phyloP scores from a whole-genome alignment of 2,329 filamentous ascomycete species.

The Calonectria pseudoreteaudii region DNA sequence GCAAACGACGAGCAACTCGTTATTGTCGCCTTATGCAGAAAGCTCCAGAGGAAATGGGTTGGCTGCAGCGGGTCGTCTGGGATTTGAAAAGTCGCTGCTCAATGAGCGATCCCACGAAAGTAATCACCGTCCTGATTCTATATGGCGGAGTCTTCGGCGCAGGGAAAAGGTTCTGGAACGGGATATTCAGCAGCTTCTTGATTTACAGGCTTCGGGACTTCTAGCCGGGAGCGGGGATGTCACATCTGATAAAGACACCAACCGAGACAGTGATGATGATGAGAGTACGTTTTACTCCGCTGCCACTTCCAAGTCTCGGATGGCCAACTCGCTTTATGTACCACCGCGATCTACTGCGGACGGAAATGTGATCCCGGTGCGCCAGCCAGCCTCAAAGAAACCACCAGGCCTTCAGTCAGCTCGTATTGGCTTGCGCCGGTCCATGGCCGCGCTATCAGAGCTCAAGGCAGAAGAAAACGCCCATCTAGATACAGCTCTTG shows the following conservation, averaged over 20 bases:
- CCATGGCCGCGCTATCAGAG: slow-evolving; percentile 72
- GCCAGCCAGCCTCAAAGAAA: slow-evolving; percentile 63
- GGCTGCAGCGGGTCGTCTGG: slow-evolving; percentile 31
- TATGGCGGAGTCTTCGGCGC: slow-evolving; percentile 60
- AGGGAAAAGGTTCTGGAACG: slow-evolving; percentile 59
- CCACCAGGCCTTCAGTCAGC: slow-evolving; percentile 70
- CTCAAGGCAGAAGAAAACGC: slow-evolving; percentile 78
- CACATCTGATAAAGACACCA: slow-evolving; percentile 37
- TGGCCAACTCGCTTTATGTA: slow-evolving; percentile 57
- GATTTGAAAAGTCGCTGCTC: slow-evolving; percentile 45
- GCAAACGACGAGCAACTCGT: slow-evolving; percentile 13
- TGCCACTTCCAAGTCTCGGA: slow-evolving; percentile 53
- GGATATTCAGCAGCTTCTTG: slow-evolving; percentile 61
- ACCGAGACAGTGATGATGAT: slow-evolving; percentile 54
- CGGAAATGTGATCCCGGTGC: slow-evolving; percentile 69
- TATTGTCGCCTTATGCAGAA: slow-evolving; percentile 23
- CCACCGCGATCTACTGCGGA: slow-evolving; percentile 51
- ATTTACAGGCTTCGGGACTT: slow-evolving; percentile 61
- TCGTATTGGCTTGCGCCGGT: slow-evolving; percentile 71
- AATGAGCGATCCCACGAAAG: slow-evolving; percentile 47
- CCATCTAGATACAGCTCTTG: slow-evolving; percentile 67
- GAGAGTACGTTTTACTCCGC: slow-evolving; percentile 57
- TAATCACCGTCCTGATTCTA: slow-evolving; percentile 53
- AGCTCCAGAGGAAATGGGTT: slow-evolving; percentile 27
- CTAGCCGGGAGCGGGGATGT: slow-evolving; percentile 50